A percentile compares a stretch with the other conserved stretches of the same genome.
Conservation (phyloP, 75 land plant species). For the Chamaecyparis obtusa region DNA sequence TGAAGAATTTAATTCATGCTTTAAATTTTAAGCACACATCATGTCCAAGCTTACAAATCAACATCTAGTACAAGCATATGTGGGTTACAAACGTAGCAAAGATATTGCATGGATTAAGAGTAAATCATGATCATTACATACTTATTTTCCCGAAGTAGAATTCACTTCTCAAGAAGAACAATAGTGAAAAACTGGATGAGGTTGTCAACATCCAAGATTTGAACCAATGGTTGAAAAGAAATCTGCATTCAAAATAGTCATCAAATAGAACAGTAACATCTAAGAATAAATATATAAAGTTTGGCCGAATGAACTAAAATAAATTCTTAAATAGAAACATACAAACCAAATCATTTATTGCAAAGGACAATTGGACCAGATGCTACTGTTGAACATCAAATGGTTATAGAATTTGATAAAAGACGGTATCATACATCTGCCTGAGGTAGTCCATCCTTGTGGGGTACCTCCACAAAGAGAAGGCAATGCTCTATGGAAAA, state of each 20-base stretch:
- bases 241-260: constrained; percentile 50
- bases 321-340: constrained; percentile 5
- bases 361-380: neutral
- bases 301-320: neutral
- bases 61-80: neutral
- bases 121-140: constrained; percentile 22
- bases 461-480: constrained; percentile 78
- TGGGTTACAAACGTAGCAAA: neutral
- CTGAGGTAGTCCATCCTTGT: constrained; percentile 89
- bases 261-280: constrained; percentile 8
- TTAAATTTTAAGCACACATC: neutral
- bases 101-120: neutral
- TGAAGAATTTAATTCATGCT: neutral
- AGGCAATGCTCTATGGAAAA: constrained; percentile 82
- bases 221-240: constrained; percentile 89
- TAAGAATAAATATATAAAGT: constrained; percentile 10
- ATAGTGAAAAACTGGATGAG: constrained; percentile 78
- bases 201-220: constrained; percentile 94
- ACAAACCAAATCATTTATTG: neutral
- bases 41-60: neutral
- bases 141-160: constrained; percentile 88
- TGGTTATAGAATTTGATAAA: neutral
- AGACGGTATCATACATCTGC: constrained; percentile 68
- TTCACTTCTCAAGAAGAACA: constrained; percentile 83
- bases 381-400: neutral